Evolutionary conservation across 2,329 filamentous ascomycete species (phyloP).

Genomic region (Colletotrichum sp.): DNA sequence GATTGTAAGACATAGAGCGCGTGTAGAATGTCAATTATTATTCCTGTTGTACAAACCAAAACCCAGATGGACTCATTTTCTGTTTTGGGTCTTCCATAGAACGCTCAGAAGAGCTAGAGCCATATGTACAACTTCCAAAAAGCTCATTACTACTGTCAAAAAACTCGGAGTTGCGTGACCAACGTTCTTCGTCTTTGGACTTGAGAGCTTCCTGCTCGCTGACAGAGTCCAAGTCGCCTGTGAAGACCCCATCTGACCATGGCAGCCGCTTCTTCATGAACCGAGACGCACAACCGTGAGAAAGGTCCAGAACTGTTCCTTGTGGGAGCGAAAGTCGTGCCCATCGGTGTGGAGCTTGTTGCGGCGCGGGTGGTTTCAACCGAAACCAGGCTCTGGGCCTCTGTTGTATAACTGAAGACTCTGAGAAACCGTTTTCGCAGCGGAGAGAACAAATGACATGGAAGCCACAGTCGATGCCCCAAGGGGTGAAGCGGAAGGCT

Average conservation of each 20-base stretch:
- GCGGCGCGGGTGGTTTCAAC: neutral
- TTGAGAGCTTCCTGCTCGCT: neutral
- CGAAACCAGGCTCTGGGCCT: neutral
- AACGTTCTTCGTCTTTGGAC: neutral
- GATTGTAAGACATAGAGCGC: neutral
- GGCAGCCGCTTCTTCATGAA: neutral
- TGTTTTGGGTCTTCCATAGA: too few relatives aligned
- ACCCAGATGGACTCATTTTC: too few relatives aligned
- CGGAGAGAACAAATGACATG: neutral
- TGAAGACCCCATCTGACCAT: neutral
- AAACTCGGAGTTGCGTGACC: neutral
- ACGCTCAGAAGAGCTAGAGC: too few relatives aligned
- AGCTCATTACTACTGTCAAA: too few relatives aligned
- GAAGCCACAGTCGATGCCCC: too few relatives aligned
- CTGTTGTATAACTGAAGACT: too few relatives aligned
- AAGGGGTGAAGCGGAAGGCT: too few relatives aligned
- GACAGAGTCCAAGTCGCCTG: neutral
- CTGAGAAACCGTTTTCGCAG: neutral
- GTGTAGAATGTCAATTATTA: neutral
- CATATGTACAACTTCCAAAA: too few relatives aligned
- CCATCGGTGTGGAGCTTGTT: neutral
- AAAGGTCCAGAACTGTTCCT: fast-evolving
- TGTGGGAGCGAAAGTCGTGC: neutral
- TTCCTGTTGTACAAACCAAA: too few relatives aligned
- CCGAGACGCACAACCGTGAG: neutral